Base-by-base conservation (phyloP, 2,329 filamentous ascomycete species). In the Fusarium ramigenum region DNA sequence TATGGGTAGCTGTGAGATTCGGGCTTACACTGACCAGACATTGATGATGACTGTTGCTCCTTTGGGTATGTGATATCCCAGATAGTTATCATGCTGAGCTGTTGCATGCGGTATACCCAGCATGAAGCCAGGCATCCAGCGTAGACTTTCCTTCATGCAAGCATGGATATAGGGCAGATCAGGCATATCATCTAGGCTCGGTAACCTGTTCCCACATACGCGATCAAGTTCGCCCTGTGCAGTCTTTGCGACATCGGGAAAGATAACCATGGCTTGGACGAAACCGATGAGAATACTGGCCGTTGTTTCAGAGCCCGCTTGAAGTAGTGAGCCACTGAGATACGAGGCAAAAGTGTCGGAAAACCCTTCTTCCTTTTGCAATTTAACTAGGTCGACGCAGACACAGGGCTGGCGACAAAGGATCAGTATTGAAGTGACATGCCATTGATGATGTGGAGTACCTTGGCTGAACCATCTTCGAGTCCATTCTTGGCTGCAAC, bases 401-500 rank as follows among this genome's bases (percentile, higher is more conserved):
- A 50, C 16, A 9, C 47, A 50, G 3, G 30, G 47, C 47, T 50
- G 2, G 0, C 11, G 3, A 6, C 0, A 9, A 4, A 0, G 0
- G 0, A 19, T 47, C 2, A 47, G 28, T 16, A 30, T 16, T 11
- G 14, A 9, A n/a, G 7, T 8, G n/a, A n/a, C n/a, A n/a, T 2
- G 7, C 4, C 19, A 2, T 11, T 11, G 19, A 9, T 4, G 6
- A 25, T 5, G 9, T 9, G 7, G 9, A 18, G 3, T 34, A 50
- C 47, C 47, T 50, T 34, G 0, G 47, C 30, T 50, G 47, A 34
- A 2, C 47, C 47, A 4, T 23, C 30, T 1, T 50, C 2, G 0
- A 50, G 47, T 0, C 47, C 47, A 5, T 34, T 50, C 21, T 50
- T 50, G 4, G 47, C 30, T 23, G 47, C 47, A 23, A 50, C 21